Evolutionary conservation across 257 asterid species (phyloP).

Genomic region (Orobanche coerulescens): DNA sequence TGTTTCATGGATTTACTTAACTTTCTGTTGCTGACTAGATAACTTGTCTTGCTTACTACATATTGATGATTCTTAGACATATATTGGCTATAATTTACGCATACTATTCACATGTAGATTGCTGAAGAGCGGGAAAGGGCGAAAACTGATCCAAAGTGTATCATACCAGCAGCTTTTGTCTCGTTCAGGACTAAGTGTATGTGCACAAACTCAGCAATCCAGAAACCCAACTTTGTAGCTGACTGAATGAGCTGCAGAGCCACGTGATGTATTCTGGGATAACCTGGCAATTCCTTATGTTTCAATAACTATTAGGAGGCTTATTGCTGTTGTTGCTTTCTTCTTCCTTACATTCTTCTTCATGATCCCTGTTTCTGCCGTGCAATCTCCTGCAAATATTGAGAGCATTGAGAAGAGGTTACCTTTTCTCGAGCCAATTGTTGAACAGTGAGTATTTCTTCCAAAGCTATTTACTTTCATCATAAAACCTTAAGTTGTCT

Average conservation of each 20-base stretch:
- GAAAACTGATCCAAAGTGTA: conserved; percentile 30
- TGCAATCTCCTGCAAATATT: conserved; percentile 62
- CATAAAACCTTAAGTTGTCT: not conserved
- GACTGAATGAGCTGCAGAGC: conserved; percentile 78
- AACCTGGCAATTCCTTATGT: conserved; percentile 67
- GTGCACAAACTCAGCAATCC: conserved; percentile 71
- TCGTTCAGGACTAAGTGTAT: conserved; percentile 57
- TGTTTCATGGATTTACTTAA: not conserved
- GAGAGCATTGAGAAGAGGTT: conserved; percentile 51
- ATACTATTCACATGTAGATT: conserved; percentile 32
- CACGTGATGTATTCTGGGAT: conserved; percentile 62
- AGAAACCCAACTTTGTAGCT: conserved; percentile 65
- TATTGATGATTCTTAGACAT: not conserved
- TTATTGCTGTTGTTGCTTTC: conserved; percentile 47
- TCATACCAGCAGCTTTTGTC: conserved; percentile 66
- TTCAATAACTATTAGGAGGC: conserved; percentile 54
- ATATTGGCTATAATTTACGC: conserved; percentile 2
- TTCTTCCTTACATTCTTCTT: conserved; percentile 68
- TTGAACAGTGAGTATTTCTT: conserved; percentile 59
- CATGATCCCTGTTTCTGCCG: conserved; percentile 59
- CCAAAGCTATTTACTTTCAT: not conserved
- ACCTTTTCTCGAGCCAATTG: conserved; percentile 44
- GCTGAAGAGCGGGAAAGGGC: conserved; percentile 43
- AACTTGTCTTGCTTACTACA: not conserved
- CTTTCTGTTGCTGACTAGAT: not conserved